Base-by-base conservation (phyloP, 306 rosid species). In the Pterocarpus macrocarpus region DNA sequence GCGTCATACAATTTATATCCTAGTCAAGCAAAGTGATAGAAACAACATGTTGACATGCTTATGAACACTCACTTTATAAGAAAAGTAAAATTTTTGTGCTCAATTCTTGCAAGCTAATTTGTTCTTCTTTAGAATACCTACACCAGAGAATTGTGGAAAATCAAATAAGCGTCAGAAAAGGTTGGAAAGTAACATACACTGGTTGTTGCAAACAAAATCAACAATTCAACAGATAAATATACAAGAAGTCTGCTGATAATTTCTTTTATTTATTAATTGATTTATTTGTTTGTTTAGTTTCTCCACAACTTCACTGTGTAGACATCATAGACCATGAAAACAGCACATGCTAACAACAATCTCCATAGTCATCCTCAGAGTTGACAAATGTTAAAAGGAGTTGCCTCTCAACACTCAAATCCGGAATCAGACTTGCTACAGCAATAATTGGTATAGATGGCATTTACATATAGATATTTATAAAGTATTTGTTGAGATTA, bases 61-160 rank as follows among this genome's bases (percentile, higher is more conserved):
- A 73, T 38, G 59, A 39, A 81, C 69, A 89, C 97, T 89, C 86
- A 95, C 99, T 86, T 93, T 68, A 93, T 75, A 68, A 95, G 93
- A 83, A 85, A 93, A 66, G 92, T 88, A 80, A 92, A 95, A 80
- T 95, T 90, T 86, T 90, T 95, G 15, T 38, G 89, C 80, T 39
- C 57, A 69, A 88, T 56, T 91, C 94, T 56, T 84, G 76, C 53
- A 80, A 32, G 45, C 88, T 92, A 75, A 91, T 89, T n/a, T n/a
- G n/a, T n/a, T n/a, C 99, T 88, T 93, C 97, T 89, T 95, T 95
- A 70, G 99, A 95, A 81, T 95, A 95, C 89, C 99, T 95, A 87
- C 80, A 71, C 38, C 63, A 39, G 43, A 77, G 59, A 67, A 67
- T 77, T 61, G 61, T 41, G 28, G 5, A 17, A 58, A 75, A 36